Conservation (phyloP, 176 grass and related monocot genomes). For the Phoenix roebelenii region DNA sequence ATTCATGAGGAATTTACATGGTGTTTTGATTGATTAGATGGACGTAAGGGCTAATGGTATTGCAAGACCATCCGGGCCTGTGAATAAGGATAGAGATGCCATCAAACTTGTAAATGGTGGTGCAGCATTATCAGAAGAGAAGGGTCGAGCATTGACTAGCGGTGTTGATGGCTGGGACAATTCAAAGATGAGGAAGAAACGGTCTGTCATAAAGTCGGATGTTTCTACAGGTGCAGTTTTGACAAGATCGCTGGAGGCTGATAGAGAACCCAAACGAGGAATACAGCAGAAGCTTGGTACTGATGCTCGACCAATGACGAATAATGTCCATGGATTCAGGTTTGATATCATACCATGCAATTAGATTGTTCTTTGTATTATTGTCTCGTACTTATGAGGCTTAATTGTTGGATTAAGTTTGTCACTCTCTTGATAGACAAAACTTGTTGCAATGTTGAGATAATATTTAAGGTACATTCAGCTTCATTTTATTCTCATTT, state of each 20-base stretch:
- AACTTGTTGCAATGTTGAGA: too few species aligned
- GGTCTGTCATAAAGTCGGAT: constrained; percentile 68
- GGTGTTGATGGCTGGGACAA: constrained; percentile 75
- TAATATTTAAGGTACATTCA: too few species aligned
- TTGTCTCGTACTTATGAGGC: too few species aligned
- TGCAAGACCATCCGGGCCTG: constrained; percentile 32
- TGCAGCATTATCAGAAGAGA: constrained; percentile 43
- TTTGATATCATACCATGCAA: constrained; percentile 11
- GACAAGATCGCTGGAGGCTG: constrained; percentile 38
- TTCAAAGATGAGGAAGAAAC: constrained; percentile 78
- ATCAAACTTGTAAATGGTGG: constrained; percentile 44
- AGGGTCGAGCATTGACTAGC: constrained; percentile 43
- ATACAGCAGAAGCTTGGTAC: constrained; percentile 50
- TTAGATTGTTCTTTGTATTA: too few species aligned
- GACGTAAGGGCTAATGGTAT: constrained; percentile 51
- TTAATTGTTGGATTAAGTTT: too few species aligned
- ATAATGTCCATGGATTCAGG: constrained; percentile 57
- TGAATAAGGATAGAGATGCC: constrained; percentile 61
- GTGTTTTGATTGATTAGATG: constrained; percentile 55
- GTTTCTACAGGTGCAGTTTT: constrained; percentile 34
- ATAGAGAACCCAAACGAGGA: constrained; percentile 59
- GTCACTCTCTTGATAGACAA: too few species aligned
- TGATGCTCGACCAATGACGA: constrained; percentile 43
- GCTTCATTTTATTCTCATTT: too few species aligned
- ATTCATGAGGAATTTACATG: constrained; percentile 1